Evolutionary conservation across 2,329 filamentous ascomycete species (phyloP).

Genomic region (Microdochium paspali): DNA sequence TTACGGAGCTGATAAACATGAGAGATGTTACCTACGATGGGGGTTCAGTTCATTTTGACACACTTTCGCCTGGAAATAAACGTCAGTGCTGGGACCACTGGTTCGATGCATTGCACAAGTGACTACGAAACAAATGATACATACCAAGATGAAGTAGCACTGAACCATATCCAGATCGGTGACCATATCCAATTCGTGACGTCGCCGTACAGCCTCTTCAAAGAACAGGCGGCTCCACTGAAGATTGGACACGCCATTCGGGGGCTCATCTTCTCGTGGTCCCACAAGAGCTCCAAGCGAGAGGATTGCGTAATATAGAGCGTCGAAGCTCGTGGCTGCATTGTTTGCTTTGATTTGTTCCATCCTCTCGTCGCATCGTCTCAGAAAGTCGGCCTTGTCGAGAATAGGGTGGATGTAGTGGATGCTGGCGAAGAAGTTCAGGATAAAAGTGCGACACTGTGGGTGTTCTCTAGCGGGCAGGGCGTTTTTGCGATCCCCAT

Average conservation of each 20-base stretch:
- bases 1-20: too few relatives aligned
- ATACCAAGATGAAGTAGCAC: constrained; percentile 33
- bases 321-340: constrained; percentile 33
- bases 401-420: constrained; percentile 38
- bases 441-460: constrained; percentile 32
- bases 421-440: constrained; percentile 36
- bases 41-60: constrained; percentile 39
- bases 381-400: constrained; percentile 32
- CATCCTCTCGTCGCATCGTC: constrained; percentile 32
- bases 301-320: constrained; percentile 34
- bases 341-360: constrained; percentile 14
- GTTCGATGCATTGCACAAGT: neutral
- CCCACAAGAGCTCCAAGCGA: constrained; percentile 35
- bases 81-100: neutral
- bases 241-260: constrained; percentile 31
- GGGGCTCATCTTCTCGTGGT: constrained; percentile 29
- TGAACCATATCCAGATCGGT: constrained; percentile 38
- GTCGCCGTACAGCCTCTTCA: constrained; percentile 25
- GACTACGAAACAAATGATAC: neutral
- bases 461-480: constrained; percentile 23
- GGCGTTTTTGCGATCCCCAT: neutral
- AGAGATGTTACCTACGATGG: constrained; percentile 25
- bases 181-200: constrained; percentile 28
- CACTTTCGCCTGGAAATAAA: constrained; percentile 27
- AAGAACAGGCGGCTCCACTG: constrained; percentile 37